Base-by-base conservation (phyloP, 2,329 filamentous ascomycete genomes). In the Clarireedia homoeocarpa region DNA sequence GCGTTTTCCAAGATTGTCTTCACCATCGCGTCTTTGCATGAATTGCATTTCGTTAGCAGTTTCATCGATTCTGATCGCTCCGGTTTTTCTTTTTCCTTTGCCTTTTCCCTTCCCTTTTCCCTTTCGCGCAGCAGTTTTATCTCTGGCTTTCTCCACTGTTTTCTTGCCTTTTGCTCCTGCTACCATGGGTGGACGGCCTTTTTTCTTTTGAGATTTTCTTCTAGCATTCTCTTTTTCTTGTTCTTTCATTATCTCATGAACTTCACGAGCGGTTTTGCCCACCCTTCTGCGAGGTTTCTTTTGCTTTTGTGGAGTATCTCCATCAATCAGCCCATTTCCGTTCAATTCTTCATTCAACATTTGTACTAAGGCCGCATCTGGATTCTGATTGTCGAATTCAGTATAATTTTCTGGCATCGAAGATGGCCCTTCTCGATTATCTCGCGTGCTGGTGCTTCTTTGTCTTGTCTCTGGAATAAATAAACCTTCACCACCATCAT, bases 231-330 rank as follows among this genome's bases (percentile, higher is more conserved):
- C 58, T 15, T 44, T 47, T 9, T 51, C n/a, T 20, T 48, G 42
- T 5, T 61, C 56, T 27, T 61, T 53, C 34, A 61, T 23, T 7
- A 48, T 56, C 1, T 27, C 38, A 4, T 40, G 14, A 2, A 54
- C 38, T 47, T 67, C 63, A 20, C 55, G 39, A 6, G 65, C 58
- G 45, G 61, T 60, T 34, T 62, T 66, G n/a, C 58, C 56, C 49
- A 51, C 51, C 17, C 57, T 59, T 50, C 60, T 62, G 7, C 61
- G 53, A 14, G 55, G 53, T 45, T 64, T 66, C 42, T 42, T 53
- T 14, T 46, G 4, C 48, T 62, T 62, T 20, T 42, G 20, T 4
- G 48, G 30, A 4, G 2, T 23, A 24, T 45, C 34, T 7, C 58
- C 44, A 36, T 14, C 46, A 2, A n/a, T n/a, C 23, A 44, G n/a